Evolutionary conservation across 2,329 filamentous ascomycete species (phyloP), one percentile per base, ranked within the genome.

Genomic region (Paraphaeosphaeria sporulosa): DNA sequence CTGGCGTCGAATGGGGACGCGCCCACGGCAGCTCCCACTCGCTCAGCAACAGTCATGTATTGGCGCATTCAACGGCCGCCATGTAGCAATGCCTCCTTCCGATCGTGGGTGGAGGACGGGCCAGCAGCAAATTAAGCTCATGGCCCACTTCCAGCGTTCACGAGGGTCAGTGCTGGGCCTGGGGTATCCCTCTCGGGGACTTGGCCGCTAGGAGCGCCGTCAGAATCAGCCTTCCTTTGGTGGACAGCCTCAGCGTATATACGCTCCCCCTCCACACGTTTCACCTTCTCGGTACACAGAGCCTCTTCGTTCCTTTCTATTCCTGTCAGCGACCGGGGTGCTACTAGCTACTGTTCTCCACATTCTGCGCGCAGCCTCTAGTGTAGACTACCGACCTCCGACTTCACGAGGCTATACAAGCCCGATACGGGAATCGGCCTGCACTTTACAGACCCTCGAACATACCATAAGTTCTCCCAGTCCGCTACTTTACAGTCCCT

Each of bases 211-310:
- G 42, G 25, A 42, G 54, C 54, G 30, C 54, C 44, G 46, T 56
- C 54, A 56, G 54, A 56, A 38, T 56, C 54, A 56, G 54, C 54
- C 54, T 46, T 21, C 36, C 50, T 53, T 17, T 23, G 27, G 42
- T 34, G 52, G 42, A 27, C 40, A 67, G 64, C 60, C 64, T 69
- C 61, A 65, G 51, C 50, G 56, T 66, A 58, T 68, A 68, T 67
- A 70, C 62, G 38, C 48, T 58, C 56, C 55, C 30, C 55, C 50
- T 57, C 56, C 58, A 58, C 38, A 44, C 66, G 64, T 70, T 68
- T 68, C 63, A 65, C 38, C 25, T 57, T 55, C 48, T 40, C 57
- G 61, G 38, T 34, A 61, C 57, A 54, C 56, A 32, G 52, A 61
- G 47, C 60, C 52, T 55, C 60, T 62, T 59, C 38, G 55, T 56